Conservation (phyloP, 257 asterid genomes). For the Salvia rosmarinus region DNA sequence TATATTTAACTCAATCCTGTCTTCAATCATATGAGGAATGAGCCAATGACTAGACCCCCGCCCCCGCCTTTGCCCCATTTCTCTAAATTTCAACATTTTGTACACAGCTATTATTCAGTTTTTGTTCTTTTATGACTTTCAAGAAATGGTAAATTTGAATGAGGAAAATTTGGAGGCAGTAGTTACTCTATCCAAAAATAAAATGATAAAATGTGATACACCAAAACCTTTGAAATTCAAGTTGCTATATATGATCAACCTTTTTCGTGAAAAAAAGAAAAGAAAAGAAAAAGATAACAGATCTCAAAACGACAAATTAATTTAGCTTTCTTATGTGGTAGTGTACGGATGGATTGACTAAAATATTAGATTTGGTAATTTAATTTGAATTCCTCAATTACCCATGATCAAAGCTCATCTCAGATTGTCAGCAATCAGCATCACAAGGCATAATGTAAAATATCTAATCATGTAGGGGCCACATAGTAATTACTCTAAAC, state of each 20-base stretch:
- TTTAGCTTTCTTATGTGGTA: too few species aligned
- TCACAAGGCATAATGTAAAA: slow-evolving; percentile 33
- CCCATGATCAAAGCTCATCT: too few species aligned
- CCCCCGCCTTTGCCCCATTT: slow-evolving; percentile 40
- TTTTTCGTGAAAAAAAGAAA: not conserved
- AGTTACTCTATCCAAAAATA: not conserved
- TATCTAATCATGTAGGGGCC: slow-evolving; percentile 29
- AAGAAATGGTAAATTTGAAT: slow-evolving; percentile 5
- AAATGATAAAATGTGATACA: not conserved
- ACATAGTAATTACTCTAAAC: slow-evolving; percentile 25
- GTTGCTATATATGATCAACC: not conserved
- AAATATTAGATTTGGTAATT: too few species aligned
- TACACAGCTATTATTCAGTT: slow-evolving; percentile 34
- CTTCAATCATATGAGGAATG: slow-evolving; percentile 34
- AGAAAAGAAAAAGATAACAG: too few species aligned
- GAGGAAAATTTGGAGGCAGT: not conserved
- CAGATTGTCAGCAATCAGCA: too few species aligned
- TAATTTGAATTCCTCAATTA: not conserved
- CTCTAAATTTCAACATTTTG: slow-evolving; percentile 33
- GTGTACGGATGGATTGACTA: too few species aligned
- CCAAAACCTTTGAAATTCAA: not conserved
- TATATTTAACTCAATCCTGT: slow-evolving; percentile 14
- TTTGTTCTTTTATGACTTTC: slow-evolving; percentile 36
- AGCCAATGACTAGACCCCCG: slow-evolving; percentile 50
- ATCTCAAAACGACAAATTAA: not conserved